These are phyloP conservation scores for Sphaerosporella brunnea DNA, from an alignment of 495 filamentous ascomycete genomes.

Conservation along the genomic window DNA sequence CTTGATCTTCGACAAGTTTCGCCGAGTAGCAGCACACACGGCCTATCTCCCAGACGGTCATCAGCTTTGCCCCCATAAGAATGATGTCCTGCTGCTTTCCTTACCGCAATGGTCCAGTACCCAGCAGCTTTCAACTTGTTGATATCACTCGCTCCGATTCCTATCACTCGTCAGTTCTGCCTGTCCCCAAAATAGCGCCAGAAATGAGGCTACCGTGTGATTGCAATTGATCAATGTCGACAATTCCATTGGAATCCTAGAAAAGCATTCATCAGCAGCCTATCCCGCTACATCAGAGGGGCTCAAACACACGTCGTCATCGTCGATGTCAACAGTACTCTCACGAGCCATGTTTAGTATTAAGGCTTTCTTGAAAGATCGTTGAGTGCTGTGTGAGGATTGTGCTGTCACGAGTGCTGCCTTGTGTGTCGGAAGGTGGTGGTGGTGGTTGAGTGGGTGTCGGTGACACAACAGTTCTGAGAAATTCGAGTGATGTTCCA, in stretches of 20 bases:
- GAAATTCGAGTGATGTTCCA: no score
- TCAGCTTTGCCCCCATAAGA: background rate
- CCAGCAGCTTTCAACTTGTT: constrained; percentile 53
- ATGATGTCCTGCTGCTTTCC: no score
- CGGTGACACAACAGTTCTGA: no score
- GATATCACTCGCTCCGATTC: constrained; percentile 57
- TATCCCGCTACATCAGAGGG: background rate
- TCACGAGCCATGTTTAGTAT: constrained; percentile 1
- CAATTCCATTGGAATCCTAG: constrained; percentile 32
- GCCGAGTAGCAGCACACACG: constrained; percentile 47
- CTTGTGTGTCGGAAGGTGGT: no score
- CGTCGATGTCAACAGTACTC: constrained; percentile 6
- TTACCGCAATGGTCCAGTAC: constrained; percentile 53
- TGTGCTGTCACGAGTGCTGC: no score
- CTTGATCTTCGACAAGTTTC: constrained; percentile 53
- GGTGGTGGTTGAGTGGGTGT: no score
- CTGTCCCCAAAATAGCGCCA: constrained; percentile 2
- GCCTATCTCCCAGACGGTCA: constrained; percentile 27
- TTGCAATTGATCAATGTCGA: constrained; percentile 61
- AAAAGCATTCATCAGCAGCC: no score
- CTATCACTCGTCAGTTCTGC: no score
- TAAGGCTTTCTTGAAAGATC: no score
- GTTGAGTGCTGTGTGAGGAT: no score
- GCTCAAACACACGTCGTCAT: constrained; percentile 2
- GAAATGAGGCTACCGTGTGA: constrained; percentile 38